Conservation (phyloP, 73 alveolate species). For the Paramecium caudatum region DNA sequence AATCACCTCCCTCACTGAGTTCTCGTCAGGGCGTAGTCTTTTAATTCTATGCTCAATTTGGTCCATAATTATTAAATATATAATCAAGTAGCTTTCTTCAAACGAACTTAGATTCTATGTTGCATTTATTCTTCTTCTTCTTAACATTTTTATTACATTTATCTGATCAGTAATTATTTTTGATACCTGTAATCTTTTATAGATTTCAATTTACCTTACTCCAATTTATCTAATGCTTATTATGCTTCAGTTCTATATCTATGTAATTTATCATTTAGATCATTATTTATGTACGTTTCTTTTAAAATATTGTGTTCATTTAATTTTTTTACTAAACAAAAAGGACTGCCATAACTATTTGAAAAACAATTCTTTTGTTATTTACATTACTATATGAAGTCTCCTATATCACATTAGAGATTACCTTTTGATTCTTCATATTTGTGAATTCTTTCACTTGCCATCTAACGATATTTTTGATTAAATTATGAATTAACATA, state of each 20-base stretch:
- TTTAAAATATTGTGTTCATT: constrained; percentile 26
- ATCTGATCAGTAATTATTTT: neutral
- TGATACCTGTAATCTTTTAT: constrained; percentile 14
- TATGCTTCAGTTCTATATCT: constrained; percentile 22
- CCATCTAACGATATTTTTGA: neutral
- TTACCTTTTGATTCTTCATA: constrained; percentile 37
- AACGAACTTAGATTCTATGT: neutral
- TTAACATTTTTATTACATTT: constrained; percentile 14
- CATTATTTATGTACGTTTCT: neutral
- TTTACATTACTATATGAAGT: constrained; percentile 55
- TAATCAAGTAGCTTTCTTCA: constrained; percentile 19
- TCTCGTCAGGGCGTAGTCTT: constrained; percentile 11
- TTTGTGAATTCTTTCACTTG: constrained; percentile 34
- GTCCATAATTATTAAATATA: constrained; percentile 29
- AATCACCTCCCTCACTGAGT: neutral
- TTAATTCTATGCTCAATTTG: constrained; percentile 47
- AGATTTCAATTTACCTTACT: neutral
- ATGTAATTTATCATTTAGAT: constrained; percentile 4
- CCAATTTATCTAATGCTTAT: neutral
- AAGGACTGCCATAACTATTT: constrained; percentile 50
- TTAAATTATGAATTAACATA: neutral
- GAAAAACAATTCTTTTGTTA: constrained; percentile 64
- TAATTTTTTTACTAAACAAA: neutral
- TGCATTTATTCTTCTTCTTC: constrained; percentile 33
- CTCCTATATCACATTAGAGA: neutral